Conservation (phyloP, 106 monocot genomes). For the Platanthera guangdongensis region DNA sequence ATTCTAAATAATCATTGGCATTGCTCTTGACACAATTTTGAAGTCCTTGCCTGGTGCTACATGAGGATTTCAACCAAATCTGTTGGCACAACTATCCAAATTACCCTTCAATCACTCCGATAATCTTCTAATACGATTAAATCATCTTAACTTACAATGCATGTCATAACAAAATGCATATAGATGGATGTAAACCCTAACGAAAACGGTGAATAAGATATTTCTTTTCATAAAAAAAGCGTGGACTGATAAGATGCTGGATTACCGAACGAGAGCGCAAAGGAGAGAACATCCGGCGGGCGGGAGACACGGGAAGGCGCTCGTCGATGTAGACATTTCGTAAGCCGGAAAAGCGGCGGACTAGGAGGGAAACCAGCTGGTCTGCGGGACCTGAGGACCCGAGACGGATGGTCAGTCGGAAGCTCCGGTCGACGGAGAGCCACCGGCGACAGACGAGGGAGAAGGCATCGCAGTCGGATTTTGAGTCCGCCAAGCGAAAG, state of each 20-base stretch:
- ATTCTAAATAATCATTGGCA: too few relatives aligned
- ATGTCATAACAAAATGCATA: too few relatives aligned
- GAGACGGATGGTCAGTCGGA: constrained; percentile 47
- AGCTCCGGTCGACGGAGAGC: constrained; percentile 49
- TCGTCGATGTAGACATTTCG: constrained; percentile 59
- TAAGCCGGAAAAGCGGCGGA: constrained; percentile 41
- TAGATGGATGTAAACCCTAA: too few relatives aligned
- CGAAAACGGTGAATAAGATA: neutral
- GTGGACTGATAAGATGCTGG: neutral
- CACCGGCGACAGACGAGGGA: constrained; percentile 62
- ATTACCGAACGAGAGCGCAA: neutral
- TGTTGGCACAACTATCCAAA: too few relatives aligned
- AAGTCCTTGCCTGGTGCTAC: too few relatives aligned
- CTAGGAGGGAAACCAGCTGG: constrained; percentile 18
- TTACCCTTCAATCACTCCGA: too few relatives aligned
- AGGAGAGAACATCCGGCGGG: neutral
- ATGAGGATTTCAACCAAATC: too few relatives aligned
- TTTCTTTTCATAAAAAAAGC: neutral
- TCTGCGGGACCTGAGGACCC: constrained; percentile 48
- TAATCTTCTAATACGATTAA: too few relatives aligned
- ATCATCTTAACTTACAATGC: too few relatives aligned
- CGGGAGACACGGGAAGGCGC: constrained; percentile 32
- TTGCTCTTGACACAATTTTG: too few relatives aligned
- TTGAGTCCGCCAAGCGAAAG: constrained; percentile 26
- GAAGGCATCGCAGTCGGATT: constrained; percentile 37